Evolutionary conservation across 1,139 yeast species (phyloP).

Genomic region (Candida neerlandica): DNA sequence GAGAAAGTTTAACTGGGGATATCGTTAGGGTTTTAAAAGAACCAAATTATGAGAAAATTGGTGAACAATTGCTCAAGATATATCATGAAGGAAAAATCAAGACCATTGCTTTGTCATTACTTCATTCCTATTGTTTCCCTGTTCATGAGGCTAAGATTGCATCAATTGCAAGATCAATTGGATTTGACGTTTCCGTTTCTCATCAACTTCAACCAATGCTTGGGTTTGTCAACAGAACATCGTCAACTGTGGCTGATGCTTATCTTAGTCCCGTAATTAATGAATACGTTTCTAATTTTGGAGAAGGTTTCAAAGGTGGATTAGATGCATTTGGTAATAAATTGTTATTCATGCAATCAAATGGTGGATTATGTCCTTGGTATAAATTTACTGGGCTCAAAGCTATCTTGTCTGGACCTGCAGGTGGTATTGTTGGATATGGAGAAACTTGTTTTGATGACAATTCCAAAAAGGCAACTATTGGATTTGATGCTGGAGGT

Average conservation of each 20-base stretch:
- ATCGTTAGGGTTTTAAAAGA: conserved; percentile 30
- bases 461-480: conserved; percentile 34
- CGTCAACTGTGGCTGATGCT: conserved; percentile 51
- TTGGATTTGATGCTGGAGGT: conserved; percentile 53
- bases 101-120: conserved; percentile 41
- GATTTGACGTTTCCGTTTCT: conserved; percentile 43
- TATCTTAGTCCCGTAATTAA: conserved; percentile 43
- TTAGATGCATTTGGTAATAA: conserved; percentile 45
- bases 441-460: conserved; percentile 47
- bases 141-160: conserved; percentile 42
- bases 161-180: conserved; percentile 36
- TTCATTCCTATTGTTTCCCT: conserved; percentile 45
- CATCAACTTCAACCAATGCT: conserved; percentile 49
- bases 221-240: conserved; percentile 45
- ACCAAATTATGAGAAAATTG: conserved; percentile 33
- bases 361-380: conserved; percentile 54
- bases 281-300: conserved; percentile 38
- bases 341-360: conserved; percentile 49
- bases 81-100: conserved; percentile 29
- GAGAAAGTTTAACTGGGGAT: conserved; percentile 41
- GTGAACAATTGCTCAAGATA: conserved; percentile 25
- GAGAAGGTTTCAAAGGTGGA: conserved; percentile 48
- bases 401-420: conserved; percentile 53
- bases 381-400: conserved; percentile 49
- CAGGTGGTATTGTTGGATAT: conserved; percentile 55